A percentile compares a stretch with the other conserved stretches of the same genome.
phyloP scores from a whole-genome alignment of 2,329 filamentous ascomycete genomes.

The Blastomyces emzantsi region DNA sequence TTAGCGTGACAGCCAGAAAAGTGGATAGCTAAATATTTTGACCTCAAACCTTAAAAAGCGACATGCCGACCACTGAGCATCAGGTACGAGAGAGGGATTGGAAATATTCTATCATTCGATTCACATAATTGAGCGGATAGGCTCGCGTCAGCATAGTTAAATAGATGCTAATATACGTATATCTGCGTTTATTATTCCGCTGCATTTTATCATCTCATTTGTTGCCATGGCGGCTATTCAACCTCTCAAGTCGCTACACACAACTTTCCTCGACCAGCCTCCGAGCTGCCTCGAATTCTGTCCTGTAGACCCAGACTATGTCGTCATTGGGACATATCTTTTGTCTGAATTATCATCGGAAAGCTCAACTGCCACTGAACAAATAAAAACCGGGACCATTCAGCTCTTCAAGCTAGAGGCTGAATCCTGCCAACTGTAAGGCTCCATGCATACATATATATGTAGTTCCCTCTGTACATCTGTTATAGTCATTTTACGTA shows the following conservation, averaged over 20 bases:
- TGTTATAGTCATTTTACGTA: constrained; percentile 10
- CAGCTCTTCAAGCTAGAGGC: constrained; percentile 52
- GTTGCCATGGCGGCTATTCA: constrained; percentile 8
- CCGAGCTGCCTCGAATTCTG: constrained; percentile 40
- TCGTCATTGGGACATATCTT: constrained; percentile 79
- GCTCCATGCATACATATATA: constrained; percentile 14
- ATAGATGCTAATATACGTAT: not conserved
- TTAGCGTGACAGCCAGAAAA: too few relatives aligned
- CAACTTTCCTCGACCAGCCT: constrained; percentile 34
- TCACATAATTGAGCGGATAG: not conserved
- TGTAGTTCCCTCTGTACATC: constrained; percentile 12
- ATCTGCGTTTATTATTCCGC: not conserved
- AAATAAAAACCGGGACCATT: constrained; percentile 65
- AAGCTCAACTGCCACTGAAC: constrained; percentile 29
- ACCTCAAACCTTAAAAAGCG: not conserved
- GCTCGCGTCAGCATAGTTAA: not conserved
- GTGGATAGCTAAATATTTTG: not conserved
- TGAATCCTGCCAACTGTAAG: constrained; percentile 24
- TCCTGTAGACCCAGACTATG: constrained; percentile 47
- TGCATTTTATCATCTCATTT: too few relatives aligned
- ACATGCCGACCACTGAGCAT: not conserved
- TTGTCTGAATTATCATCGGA: constrained; percentile 39
- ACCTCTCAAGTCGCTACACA: constrained; percentile 25
- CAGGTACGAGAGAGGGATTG: not conserved
- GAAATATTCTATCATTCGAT: not conserved